phyloP scores from a whole-genome alignment of 2,329 filamentous ascomycete genomes.

The Onygena corvina region DNA sequence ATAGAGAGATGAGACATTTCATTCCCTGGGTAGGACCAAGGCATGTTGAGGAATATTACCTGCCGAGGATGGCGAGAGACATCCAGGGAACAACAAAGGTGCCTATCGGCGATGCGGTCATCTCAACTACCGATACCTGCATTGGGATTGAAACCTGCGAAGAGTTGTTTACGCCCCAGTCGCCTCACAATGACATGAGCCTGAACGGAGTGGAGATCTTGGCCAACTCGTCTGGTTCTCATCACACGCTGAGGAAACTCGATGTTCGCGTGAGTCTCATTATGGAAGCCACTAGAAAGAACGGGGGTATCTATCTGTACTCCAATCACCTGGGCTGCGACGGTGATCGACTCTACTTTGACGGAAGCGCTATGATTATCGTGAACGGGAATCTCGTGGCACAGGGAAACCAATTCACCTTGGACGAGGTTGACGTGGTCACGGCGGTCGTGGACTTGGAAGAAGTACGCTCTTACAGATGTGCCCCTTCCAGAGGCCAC shows the following conservation, averaged over 20 bases:
- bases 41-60: slow-evolving; percentile 47
- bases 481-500: slow-evolving; percentile 20
- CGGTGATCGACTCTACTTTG: slow-evolving; percentile 47
- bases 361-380: slow-evolving; percentile 51
- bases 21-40: slow-evolving; percentile 46
- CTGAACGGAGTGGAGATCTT: slow-evolving; percentile 60
- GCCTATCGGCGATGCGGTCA: slow-evolving; percentile 54
- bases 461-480: slow-evolving; percentile 44
- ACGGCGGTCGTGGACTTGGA: slow-evolving; percentile 55
- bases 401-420: slow-evolving; percentile 21
- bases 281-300: slow-evolving; percentile 41
- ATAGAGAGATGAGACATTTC: slow-evolving; percentile 46
- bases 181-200: slow-evolving; percentile 46
- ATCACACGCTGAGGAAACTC: slow-evolving; percentile 53
- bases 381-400: slow-evolving; percentile 38
- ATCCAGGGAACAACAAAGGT: slow-evolving; percentile 45
- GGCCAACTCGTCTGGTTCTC: slow-evolving; percentile 46
- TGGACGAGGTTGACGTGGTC: slow-evolving; percentile 53
- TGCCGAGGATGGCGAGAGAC: slow-evolving; percentile 46
- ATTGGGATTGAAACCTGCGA: slow-evolving; percentile 39
- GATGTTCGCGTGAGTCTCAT: slow-evolving; percentile 52
- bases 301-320: slow-evolving; percentile 40
- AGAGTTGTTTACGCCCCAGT: slow-evolving; percentile 47
- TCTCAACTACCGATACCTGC: slow-evolving; percentile 47
- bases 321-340: slow-evolving; percentile 47